phyloP scores from a whole-genome alignment of 1,284 basidiomycete species.

The Athelia psychrophila region DNA sequence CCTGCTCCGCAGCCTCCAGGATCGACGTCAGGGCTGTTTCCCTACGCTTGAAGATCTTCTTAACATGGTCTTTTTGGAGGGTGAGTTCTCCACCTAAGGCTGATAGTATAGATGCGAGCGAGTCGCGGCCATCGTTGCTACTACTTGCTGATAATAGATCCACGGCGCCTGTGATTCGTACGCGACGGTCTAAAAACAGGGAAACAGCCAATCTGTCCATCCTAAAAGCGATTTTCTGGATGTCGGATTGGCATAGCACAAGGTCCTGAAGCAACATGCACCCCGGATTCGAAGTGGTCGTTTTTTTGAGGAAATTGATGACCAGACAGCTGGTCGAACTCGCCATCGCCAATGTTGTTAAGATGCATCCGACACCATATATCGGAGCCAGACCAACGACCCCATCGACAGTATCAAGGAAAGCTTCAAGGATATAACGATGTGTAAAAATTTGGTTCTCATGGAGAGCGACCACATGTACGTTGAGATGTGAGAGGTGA shows the following conservation, averaged over 20 bases:
- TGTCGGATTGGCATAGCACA: conserved; percentile 26
- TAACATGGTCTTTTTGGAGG: conserved; percentile 28
- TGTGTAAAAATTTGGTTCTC: too few species aligned
- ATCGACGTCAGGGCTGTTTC: conserved; percentile 3
- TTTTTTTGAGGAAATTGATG: not conserved
- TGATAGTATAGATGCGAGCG: conserved; percentile 32
- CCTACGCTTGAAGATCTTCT: conserved; percentile 27
- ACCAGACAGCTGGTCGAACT: conserved; percentile 3
- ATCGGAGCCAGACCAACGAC: conserved; percentile 37
- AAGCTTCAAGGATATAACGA: conserved; percentile 15
- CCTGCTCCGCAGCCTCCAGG: conserved; percentile 32
- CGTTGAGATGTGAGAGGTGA: too few species aligned
- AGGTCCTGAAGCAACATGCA: conserved; percentile 22
- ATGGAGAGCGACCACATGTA: too few species aligned
- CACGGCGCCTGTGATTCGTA: conserved; percentile 37
- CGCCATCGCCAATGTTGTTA: conserved; percentile 35
- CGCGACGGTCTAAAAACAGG: conserved; percentile 35
- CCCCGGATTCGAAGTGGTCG: conserved; percentile 6
- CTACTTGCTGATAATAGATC: conserved; percentile 38
- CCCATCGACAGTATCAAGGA: conserved; percentile 21
- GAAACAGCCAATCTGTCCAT: conserved; percentile 41
- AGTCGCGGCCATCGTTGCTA: conserved; percentile 20
- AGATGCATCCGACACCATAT: conserved; percentile 28
- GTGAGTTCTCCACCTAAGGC: conserved; percentile 33
- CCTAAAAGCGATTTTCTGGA: conserved; percentile 36